Evolutionary conservation across 176 grass and related monocot genomes (phyloP), one percentile per base, ranked within the genome.

Genomic region (Chrysopogon serrulatus): DNA sequence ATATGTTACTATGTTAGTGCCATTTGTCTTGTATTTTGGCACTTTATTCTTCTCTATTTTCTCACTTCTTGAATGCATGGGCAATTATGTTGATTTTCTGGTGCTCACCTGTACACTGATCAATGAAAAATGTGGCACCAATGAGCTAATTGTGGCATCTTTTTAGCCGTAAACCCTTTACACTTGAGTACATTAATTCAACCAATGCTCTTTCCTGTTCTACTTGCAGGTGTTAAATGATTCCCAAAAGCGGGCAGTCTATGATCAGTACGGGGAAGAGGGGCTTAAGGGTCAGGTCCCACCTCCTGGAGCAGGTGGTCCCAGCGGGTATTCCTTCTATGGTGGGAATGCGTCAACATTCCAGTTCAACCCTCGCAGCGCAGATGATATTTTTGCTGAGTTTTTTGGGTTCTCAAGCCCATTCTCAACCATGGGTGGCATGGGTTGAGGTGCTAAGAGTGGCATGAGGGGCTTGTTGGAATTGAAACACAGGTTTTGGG

Each of bases 211-310:
- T 44, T 76, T 64, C 42, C 13, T 78, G 42, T 28, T 83, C 73
- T 10, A 8, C 44, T 74, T 49, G 8, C 53, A 97, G 94, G 91
- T 97, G 73, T 73, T 97, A 36, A 97, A 89, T 83, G 94, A 93
- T 83, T 76, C 94, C 3, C 91, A 93, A 51, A 97, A 97, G 79
- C 89, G 87, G 43, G 82, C 85, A 6, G 79, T 94, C 33, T 97
- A 94, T 78, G 91, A 97, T 31, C 90, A 94, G 32, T 90, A 90
- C 6, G 94, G 94, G 9, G 92, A 97, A 82, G 94, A 94, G 39
- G 90, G 92, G 66, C 90, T 94, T 72, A 94, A 97, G 70, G 91
- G 87, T 26, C 84, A 90, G 66, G 79, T 86, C 1, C 92, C 91
- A 2, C 85, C 92, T 74, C 83, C 92, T 15, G 81, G 94, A 27